Evolutionary conservation across 2,329 filamentous ascomycete genomes (phyloP), one percentile per base, ranked within the genome.

Genomic region (Teratosphaeria viscida): DNA sequence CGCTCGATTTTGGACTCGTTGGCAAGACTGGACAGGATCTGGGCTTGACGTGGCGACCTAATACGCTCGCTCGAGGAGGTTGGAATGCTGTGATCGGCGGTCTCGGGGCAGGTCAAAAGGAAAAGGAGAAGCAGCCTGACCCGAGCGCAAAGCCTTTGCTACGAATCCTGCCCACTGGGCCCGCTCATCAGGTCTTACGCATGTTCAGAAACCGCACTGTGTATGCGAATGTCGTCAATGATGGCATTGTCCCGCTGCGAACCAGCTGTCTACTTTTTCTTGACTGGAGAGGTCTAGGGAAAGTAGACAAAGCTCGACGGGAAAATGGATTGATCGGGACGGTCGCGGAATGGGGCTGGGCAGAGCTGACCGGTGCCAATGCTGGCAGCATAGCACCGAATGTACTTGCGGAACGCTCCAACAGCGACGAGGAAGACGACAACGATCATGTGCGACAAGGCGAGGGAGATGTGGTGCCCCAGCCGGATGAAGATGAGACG

Each of bases 191-290:
- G 58, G 92, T 92, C 1, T 76, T 97, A 49, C 86, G 88, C 70
- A 90, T 89, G 75, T 97, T 97, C 73, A 81, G 90, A 26, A 95
- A 95, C 71, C 82, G 92, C 16, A 97, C 94, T 0, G 81, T 96
- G 1, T 97, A 97, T 72, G 96, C 92, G 1, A 97, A 97, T 68
- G 92, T 97, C 12, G 92, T 97, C 66, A 97, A 97, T 70, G 92
- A 97, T 74, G 92, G 92, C 2, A 96, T 99, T 66, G 94, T 99
- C 4, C 94, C 94, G 2, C 77, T 99, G 37, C 85, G 94, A 26
- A 99, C 94, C 4, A 97, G 92, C 63, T 99, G 92, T 73, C 78
- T 99, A n/a, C 76, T 99, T 5, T 99, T 99, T 69, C 78, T 99
- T 1, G 94, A 99, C 71, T 99, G 94, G 94, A 88, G 92, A 74